Evolutionary conservation across 345 rosid species (phyloP).

Genomic region (Eucalyptus dawsonii): DNA sequence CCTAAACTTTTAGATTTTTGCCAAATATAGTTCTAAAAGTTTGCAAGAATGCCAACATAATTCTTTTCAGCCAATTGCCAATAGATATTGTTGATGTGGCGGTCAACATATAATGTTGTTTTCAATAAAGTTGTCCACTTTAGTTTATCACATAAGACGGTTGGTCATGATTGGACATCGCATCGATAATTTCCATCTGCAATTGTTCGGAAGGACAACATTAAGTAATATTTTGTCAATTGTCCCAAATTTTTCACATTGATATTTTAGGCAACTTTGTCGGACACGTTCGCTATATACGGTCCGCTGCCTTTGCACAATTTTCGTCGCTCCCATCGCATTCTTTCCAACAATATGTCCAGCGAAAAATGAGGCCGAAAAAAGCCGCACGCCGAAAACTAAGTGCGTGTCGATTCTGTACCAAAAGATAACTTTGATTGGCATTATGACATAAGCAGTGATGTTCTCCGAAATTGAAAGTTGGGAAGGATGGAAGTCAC

Average conservation of each 20-base stretch:
- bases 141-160: rapidly evolving
- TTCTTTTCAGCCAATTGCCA: rapidly evolving
- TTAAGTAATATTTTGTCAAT: not conserved
- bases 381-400: not conserved
- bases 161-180: rapidly evolving
- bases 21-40: not conserved
- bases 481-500: not conserved
- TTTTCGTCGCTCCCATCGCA: not conserved
- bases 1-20: not conserved
- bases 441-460: not conserved
- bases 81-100: rapidly evolving
- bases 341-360: not conserved
- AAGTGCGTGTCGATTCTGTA: not conserved
- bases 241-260: not conserved
- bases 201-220: no score
- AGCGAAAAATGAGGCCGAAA: not conserved
- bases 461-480: not conserved
- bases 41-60: not conserved
- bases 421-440: not conserved
- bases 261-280: not conserved
- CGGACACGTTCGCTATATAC: not conserved
- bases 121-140: not conserved
- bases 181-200: rapidly evolving
- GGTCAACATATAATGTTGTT: not conserved
- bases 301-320: not conserved